Evolutionary conservation across 345 rosid genomes (phyloP), one percentile per base, ranked within the genome.

Genomic region (Chamaenerion angustifolium): DNA sequence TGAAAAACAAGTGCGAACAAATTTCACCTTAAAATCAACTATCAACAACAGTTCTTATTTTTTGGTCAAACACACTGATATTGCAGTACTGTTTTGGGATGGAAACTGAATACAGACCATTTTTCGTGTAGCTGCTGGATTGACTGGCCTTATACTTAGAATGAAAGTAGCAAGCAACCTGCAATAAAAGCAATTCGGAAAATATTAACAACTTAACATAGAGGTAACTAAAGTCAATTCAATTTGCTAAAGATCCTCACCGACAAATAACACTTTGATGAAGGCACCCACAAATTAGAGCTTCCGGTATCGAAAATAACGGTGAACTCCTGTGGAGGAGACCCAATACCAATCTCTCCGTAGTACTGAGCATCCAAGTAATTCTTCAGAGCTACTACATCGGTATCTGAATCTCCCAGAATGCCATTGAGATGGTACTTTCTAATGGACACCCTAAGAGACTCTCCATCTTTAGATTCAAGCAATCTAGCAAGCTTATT

Each of bases 241-340:
- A 11, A 49, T 14, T 40, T 27, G 43, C 5, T 45, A 47, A 40
- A 40, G 31, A 63, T 25, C 64, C 90, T 74, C 56, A 90, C 98
- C 21, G 98, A 90, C 35, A 86, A 76, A 54, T 68, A 77, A 68
- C 98, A 90, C 66, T 81, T 83, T 35, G 80, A 66, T 46, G 98
- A 90, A 16, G 98, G 98, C 35, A 90, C 94, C 98, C 98, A 90
- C 55, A 86, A 64, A 59, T 90, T 86, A 59, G 98, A 81, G 70
- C 98, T 90, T 27, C 98, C 96, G 0, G 98, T 86, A 65, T 90
- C 96, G 43, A 90, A 90, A 45, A 90, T 83, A 72, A 86, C 98
- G 0, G 86, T 83, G 57, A 90, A 90, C 40, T 73, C 86, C 66
- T 90, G 98, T 6, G 87, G 78, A 16, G 96, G 98, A 37, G 83